phyloP scores from a whole-genome alignment of 441 rosid genomes.

The Arabidopsis lyrata region DNA sequence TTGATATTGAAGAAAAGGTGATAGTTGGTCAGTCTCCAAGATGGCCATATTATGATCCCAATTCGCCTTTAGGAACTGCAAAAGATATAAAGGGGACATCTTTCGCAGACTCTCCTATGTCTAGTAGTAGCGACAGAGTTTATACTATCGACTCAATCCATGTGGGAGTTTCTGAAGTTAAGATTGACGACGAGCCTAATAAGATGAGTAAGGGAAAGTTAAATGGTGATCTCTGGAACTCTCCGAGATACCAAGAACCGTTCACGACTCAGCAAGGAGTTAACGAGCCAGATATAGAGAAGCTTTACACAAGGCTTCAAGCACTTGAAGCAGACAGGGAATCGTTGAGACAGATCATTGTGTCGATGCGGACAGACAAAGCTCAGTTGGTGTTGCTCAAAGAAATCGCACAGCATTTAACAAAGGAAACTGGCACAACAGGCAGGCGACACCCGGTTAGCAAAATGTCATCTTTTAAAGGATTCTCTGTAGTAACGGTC shows the following conservation, averaged over 20 bases:
- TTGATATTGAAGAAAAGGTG: conserved; percentile 68
- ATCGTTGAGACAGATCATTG: conserved; percentile 88
- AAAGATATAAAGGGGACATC: conserved; percentile 57
- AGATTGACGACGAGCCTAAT: conserved; percentile 46
- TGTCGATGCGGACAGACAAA: conserved; percentile 96
- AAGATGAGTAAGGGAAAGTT: conserved; percentile 39
- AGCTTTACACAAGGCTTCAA: conserved; percentile 88
- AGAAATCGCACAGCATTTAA: conserved; percentile 91
- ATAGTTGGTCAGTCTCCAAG: conserved; percentile 82
- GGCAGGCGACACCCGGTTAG: conserved; percentile 53
- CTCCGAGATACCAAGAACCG: conserved; percentile 55
- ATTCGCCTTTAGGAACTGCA: conserved; percentile 54
- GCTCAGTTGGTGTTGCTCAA: conserved; percentile 85
- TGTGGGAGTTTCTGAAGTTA: conserved; percentile 59
- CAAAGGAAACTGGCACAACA: conserved; percentile 64
- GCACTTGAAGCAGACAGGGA: conserved; percentile 97
- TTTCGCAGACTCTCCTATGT: conserved; percentile 65
- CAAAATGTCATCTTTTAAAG: conserved; percentile 57
- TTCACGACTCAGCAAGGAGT: conserved; percentile 50
- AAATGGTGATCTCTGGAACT: conserved; percentile 49
- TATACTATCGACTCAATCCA: conserved; percentile 85
- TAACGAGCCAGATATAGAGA: conserved; percentile 77
- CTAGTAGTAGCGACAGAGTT: conserved; percentile 67
- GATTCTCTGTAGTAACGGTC: conserved; percentile 63
- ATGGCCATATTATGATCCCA: conserved; percentile 53